phyloP scores from a whole-genome alignment of 148 eudicot species.

The Cornus suecica region DNA sequence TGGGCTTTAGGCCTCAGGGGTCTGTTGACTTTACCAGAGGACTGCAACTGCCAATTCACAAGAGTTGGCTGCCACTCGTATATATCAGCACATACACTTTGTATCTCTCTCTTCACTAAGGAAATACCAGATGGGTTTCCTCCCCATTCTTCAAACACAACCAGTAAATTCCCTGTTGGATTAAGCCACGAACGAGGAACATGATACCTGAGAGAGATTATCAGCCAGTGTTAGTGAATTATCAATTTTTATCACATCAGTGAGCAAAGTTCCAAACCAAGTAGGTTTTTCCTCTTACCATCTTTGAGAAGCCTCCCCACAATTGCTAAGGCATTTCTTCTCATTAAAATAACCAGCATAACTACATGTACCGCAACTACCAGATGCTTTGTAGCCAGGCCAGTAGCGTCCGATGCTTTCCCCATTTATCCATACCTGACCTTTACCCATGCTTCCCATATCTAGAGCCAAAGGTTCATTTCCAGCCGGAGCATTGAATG shows the following conservation, averaged over 20 bases:
- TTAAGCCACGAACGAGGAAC: slow-evolving; percentile 85
- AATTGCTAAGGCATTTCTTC: slow-evolving; percentile 69
- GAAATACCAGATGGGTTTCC: slow-evolving; percentile 71
- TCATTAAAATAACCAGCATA: slow-evolving; percentile 65
- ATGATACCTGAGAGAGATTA: slow-evolving; percentile 68
- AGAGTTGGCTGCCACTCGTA: slow-evolving; percentile 78
- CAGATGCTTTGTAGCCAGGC: slow-evolving; percentile 74
- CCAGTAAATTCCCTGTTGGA: slow-evolving; percentile 68
- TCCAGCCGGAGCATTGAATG: slow-evolving; percentile 62
- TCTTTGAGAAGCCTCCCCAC: slow-evolving; percentile 85
- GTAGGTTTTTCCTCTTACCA: slow-evolving; percentile 38
- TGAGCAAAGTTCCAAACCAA: background rate
- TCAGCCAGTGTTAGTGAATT: background rate
- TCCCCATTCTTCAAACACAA: slow-evolving; percentile 74
- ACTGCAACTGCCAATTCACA: slow-evolving; percentile 56
- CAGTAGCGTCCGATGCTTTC: slow-evolving; percentile 78
- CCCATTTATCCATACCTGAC: slow-evolving; percentile 84
- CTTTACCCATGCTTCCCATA: slow-evolving; percentile 83
- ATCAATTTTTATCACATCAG: background rate
- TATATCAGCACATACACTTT: slow-evolving; percentile 68
- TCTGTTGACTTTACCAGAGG: slow-evolving; percentile 56
- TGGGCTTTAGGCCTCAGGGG: slow-evolving; percentile 78
- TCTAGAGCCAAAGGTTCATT: slow-evolving; percentile 75
- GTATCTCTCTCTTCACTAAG: slow-evolving; percentile 64
- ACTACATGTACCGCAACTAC: slow-evolving; percentile 56